Evolutionary conservation across 192 early-diverging fungal genomes (phyloP).

Genomic region (Backusella macrospora): DNA sequence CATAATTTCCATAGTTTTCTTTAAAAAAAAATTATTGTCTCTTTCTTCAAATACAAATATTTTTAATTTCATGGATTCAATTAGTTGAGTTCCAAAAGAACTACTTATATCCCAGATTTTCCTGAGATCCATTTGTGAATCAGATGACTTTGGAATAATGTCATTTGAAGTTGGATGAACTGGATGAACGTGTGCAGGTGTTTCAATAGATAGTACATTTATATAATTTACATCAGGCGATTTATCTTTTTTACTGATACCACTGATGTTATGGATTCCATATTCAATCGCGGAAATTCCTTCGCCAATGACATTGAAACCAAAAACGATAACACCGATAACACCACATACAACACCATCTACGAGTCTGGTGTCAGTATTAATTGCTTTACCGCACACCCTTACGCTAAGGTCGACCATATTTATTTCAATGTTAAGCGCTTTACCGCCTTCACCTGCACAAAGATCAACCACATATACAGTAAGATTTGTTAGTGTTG

Average conservation of each 20-base stretch:
- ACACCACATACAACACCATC: constrained; percentile 19
- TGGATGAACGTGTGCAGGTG: no score
- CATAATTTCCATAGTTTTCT: no score
- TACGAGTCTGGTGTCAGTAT: not conserved
- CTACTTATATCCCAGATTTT: no score
- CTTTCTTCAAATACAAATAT: constrained; percentile 1
- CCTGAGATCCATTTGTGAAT: not conserved
- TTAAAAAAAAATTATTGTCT: no score
- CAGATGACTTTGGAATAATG: no score
- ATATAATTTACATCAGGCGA: not conserved
- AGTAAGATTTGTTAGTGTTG: constrained; percentile 57
- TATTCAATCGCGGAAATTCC: not conserved
- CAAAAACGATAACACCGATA: not conserved
- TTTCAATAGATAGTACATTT: no score
- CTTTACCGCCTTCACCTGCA: constrained; percentile 46
- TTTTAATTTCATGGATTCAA: no score
- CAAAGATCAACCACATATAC: constrained; percentile 61
- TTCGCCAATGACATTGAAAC: not conserved
- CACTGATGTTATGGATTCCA: not conserved
- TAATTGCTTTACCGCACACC: constrained; percentile 36
- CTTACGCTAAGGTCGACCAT: not conserved
- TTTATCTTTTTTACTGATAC: not conserved
- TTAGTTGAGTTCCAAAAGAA: no score
- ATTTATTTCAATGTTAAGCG: constrained; percentile 35
- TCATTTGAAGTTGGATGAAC: no score